Evolutionary conservation across 2,329 filamentous ascomycete species (phyloP).

Genomic region (Diaporthe sp.): DNA sequence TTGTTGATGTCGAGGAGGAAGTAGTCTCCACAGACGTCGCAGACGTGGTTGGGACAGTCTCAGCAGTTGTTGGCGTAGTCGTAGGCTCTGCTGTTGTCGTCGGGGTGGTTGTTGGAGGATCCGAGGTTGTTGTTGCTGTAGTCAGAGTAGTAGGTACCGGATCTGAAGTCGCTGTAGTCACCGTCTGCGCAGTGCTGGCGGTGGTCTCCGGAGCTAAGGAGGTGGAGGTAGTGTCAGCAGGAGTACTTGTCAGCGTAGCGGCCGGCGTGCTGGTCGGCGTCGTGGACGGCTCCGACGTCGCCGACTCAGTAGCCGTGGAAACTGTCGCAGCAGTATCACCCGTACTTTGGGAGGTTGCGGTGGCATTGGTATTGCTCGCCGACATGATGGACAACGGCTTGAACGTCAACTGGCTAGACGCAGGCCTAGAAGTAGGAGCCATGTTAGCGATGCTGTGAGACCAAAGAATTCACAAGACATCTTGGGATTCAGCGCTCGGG

Average conservation of each 20-base stretch:
- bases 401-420: slow-evolving; percentile 30
- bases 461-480: slow-evolving; percentile 11
- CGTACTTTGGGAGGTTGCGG: slow-evolving; percentile 37
- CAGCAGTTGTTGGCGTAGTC: neutral
- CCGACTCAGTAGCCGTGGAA: slow-evolving; percentile 33
- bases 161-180: neutral
- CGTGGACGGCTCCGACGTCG: slow-evolving; percentile 27
- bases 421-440: slow-evolving; percentile 35
- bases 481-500: neutral
- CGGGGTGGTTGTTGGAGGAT: slow-evolving; percentile 15
- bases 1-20: neutral
- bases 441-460: slow-evolving; percentile 38
- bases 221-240: slow-evolving; percentile 39
- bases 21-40: slow-evolving; percentile 7
- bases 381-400: slow-evolving; percentile 35
- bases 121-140: slow-evolving; percentile 1
- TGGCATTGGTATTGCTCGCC: slow-evolving; percentile 36
- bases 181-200: slow-evolving; percentile 5
- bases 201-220: slow-evolving; percentile 34
- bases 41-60: slow-evolving; percentile 17
- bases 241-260: slow-evolving; percentile 35
- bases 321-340: slow-evolving; percentile 31
- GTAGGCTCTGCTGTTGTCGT: slow-evolving; percentile 16
- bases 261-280: slow-evolving; percentile 30
- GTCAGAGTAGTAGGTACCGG: slow-evolving; percentile 18